Conservation (phyloP, 805 yeast species). For the Brettanomyces anomalus region DNA sequence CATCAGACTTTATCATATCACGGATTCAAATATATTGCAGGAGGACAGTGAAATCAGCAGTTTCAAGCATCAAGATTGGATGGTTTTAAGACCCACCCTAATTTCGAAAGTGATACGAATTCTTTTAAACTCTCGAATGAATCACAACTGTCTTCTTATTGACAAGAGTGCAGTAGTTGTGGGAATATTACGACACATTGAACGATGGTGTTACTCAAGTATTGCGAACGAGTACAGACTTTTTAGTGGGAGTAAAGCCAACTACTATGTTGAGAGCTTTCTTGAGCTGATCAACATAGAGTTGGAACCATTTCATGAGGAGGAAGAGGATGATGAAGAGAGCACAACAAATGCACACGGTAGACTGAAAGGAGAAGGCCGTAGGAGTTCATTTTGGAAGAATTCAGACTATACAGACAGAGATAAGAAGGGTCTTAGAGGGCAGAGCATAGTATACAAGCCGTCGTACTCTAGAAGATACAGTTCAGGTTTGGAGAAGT, state of each 20-base stretch:
- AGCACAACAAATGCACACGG: not conserved
- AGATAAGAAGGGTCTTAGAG: not conserved
- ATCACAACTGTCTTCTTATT: constrained; percentile 64
- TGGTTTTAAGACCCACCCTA: constrained; percentile 61
- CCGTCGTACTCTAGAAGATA: not conserved
- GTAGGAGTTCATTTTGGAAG: not conserved
- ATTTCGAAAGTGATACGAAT: constrained; percentile 59
- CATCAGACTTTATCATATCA: constrained; percentile 42
- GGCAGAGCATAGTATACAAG: not conserved
- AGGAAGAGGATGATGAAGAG: constrained; percentile 3
- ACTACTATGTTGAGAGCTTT: constrained; percentile 74
- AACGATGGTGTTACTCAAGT: constrained; percentile 83
- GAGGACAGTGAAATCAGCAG: constrained; percentile 19
- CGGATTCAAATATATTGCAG: constrained; percentile 14
- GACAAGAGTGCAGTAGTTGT: constrained; percentile 75
- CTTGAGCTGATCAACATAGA: constrained; percentile 62
- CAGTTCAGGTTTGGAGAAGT: not conserved
- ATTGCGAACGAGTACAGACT: constrained; percentile 79
- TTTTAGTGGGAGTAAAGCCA: constrained; percentile 58
- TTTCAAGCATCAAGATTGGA: constrained; percentile 43
- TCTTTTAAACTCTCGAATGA: constrained; percentile 45
- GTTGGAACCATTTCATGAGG: constrained; percentile 32
- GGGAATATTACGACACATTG: constrained; percentile 73
- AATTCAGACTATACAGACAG: not conserved
- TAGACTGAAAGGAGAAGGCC: constrained; percentile 5